Percentiles rank a stretch among this genome's conserved stretches.
Evolutionary conservation across 2,329 filamentous ascomycete genomes (phyloP).

Genomic region (Venturia carpophila): DNA sequence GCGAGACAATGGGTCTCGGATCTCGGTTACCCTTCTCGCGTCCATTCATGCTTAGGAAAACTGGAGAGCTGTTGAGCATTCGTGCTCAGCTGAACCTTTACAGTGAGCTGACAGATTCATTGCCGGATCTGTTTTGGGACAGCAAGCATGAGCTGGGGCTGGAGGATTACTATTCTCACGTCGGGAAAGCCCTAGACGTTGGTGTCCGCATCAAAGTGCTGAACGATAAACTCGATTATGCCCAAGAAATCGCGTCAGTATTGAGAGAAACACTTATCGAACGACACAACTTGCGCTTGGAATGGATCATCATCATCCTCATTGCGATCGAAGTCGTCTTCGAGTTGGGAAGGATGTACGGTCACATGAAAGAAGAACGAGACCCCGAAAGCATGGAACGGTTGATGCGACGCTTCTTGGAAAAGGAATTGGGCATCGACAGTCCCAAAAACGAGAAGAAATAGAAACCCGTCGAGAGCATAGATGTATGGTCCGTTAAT

Average conservation of each 20-base stretch:
- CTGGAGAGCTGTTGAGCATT: slow-evolving; percentile 80
- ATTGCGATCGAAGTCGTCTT: slow-evolving; percentile 90
- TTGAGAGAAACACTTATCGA: slow-evolving; percentile 82
- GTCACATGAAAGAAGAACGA: slow-evolving; percentile 47
- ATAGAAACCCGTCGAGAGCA: background rate
- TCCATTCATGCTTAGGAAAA: slow-evolving; percentile 61
- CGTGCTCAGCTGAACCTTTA: slow-evolving; percentile 94
- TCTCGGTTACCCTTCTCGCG: slow-evolving; percentile 55
- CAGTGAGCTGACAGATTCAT: slow-evolving; percentile 87
- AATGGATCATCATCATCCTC: slow-evolving; percentile 92
- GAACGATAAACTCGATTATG: slow-evolving; percentile 98
- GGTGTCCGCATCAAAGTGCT: slow-evolving; percentile 81
- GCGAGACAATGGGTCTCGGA: slow-evolving; percentile 78
- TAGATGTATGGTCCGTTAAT: background rate
- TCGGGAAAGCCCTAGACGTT: slow-evolving; percentile 83
- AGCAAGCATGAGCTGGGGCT: slow-evolving; percentile 78
- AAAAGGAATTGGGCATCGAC: slow-evolving; percentile 23
- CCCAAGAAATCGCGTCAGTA: slow-evolving; percentile 86
- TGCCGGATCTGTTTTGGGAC: slow-evolving; percentile 98
- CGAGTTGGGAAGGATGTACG: slow-evolving; percentile 66
- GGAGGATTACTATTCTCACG: slow-evolving; percentile 91
- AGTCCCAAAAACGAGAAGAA: background rate
- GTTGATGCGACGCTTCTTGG: slow-evolving; percentile 33
- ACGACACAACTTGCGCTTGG: slow-evolving; percentile 77
- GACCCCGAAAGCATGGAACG: slow-evolving; percentile 36